phyloP scores from a whole-genome alignment of 225 moss, liverwort and hornwort genomes.

The Bryoerythrophyllum caledonicum region DNA sequence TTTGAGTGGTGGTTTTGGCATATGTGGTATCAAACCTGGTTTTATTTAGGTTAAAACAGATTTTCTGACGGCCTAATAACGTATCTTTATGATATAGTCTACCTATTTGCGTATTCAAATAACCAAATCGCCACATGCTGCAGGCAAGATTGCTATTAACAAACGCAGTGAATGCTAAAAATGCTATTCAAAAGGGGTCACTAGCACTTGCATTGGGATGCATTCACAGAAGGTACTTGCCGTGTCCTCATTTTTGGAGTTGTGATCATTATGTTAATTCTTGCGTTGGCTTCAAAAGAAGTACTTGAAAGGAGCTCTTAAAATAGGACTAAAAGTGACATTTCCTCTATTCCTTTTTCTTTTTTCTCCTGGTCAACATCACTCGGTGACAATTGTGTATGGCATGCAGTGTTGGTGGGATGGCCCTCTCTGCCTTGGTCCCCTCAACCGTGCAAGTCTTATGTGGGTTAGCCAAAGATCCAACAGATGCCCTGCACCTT shows the following conservation, averaged over 20 bases:
- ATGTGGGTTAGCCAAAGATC: slow-evolving; percentile 82
- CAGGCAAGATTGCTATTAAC: slow-evolving; percentile 77
- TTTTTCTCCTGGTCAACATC: background rate
- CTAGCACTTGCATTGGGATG: slow-evolving; percentile 92
- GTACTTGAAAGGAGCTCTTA: background rate
- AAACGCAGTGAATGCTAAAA: slow-evolving; percentile 47
- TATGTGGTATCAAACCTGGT: background rate
- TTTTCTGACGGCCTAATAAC: background rate
- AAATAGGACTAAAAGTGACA: background rate
- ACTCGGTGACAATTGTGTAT: slow-evolving; percentile 16
- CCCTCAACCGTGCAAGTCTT: slow-evolving; percentile 90
- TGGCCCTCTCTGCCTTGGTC: slow-evolving; percentile 95
- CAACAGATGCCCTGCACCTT: slow-evolving; percentile 74
- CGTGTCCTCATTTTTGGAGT: slow-evolving; percentile 7
- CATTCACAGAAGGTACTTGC: slow-evolving; percentile 78
- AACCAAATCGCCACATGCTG: slow-evolving; percentile 14
- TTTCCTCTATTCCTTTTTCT: background rate
- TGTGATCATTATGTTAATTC: slow-evolving; percentile 8
- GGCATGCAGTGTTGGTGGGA: slow-evolving; percentile 87
- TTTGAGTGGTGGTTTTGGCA: background rate
- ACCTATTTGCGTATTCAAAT: background rate
- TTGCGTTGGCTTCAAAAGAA: slow-evolving; percentile 1
- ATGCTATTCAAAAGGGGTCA: slow-evolving; percentile 68
- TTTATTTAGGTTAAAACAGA: background rate
- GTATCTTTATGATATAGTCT: slow-evolving; percentile 2